A percentile compares a stretch with the other conserved stretches of the same genome.
Evolutionary conservation across 768 basidiomycete genomes (phyloP).

Genomic region (Agrocybe praecox): DNA sequence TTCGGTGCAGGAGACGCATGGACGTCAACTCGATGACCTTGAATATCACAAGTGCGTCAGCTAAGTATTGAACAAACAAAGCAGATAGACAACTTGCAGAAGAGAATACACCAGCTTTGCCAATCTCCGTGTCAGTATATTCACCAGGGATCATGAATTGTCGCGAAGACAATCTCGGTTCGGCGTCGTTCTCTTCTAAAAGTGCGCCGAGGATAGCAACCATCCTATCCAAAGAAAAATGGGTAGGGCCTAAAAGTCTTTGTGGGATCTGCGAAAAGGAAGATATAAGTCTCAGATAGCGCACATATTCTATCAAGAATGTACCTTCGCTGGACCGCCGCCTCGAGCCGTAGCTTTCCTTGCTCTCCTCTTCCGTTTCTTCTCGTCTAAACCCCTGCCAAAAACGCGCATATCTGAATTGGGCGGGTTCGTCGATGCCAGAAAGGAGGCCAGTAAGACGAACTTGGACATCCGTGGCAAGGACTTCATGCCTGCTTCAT

Average conservation of each 20-base stretch:
- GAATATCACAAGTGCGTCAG: background rate
- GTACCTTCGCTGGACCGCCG: constrained; percentile 47
- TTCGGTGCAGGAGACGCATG: constrained; percentile 68
- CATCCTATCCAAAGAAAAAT: constrained; percentile 81
- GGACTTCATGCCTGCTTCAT: constrained; percentile 27
- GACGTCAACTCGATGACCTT: constrained; percentile 71
- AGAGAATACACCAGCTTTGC: constrained; percentile 59
- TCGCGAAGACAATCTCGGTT: constrained; percentile 44
- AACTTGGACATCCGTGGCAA: constrained; percentile 75
- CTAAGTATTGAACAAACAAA: background rate
- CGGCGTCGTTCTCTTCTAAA: constrained; percentile 70
- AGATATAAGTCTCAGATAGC: background rate
- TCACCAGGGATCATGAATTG: constrained; percentile 65
- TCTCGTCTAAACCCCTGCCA: constrained; percentile 71
- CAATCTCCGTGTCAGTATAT: constrained; percentile 73
- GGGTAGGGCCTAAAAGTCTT: constrained; percentile 73
- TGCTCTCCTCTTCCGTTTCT: constrained; percentile 52
- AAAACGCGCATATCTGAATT: constrained; percentile 85
- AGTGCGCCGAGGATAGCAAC: constrained; percentile 79
- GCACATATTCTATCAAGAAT: background rate
- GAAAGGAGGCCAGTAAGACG: constrained; percentile 73
- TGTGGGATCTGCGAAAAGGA: constrained; percentile 59
- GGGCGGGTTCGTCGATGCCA: constrained; percentile 85
- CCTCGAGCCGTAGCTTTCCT: constrained; percentile 38
- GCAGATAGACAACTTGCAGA: constrained; percentile 45